A percentile compares a stretch with the other conserved stretches of the same genome.
These are phyloP conservation scores for Sophora flavescens DNA, from an alignment of 306 rosid genomes.

Conservation along the genomic window DNA sequence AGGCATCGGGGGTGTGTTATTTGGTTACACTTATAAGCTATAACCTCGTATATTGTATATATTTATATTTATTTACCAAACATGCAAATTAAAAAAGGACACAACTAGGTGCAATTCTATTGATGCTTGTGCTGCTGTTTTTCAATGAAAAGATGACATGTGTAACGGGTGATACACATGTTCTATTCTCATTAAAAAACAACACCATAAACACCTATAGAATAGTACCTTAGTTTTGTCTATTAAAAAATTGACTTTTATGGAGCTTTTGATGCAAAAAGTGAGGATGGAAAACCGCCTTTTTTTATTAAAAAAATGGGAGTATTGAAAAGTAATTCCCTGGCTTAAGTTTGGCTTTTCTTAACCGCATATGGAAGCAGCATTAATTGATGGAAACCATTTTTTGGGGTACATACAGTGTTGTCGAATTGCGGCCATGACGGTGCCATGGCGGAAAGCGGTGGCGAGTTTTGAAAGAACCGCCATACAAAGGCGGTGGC, in stretches of 20 bases:
- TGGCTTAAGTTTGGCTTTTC: not conserved
- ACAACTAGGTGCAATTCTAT: too few species aligned
- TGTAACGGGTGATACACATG: too few species aligned
- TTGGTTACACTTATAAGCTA: not conserved
- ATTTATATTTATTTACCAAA: not conserved
- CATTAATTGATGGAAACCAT: not conserved
- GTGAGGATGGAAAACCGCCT: not conserved
- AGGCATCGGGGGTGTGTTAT: not conserved
- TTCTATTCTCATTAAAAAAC: too few species aligned
- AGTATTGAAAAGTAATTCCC: constrained; percentile 3
- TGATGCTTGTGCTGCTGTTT: too few species aligned
- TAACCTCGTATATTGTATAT: not conserved
- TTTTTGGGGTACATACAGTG: not conserved
- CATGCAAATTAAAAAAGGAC: constrained; percentile 1
- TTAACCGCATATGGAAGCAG: constrained; percentile 3
- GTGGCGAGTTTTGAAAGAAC: too few species aligned
- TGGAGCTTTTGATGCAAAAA: not conserved
- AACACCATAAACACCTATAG: too few species aligned
- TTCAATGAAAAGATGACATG: too few species aligned
- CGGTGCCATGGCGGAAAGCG: too few species aligned
- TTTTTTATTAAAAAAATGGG: not conserved
- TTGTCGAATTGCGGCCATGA: too few species aligned
- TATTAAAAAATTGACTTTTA: not conserved
- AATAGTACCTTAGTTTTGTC: too few species aligned
- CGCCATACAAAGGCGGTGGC: too few species aligned